Base-by-base conservation (phyloP, 1,139 yeast species). In the Waltiozyma sp. region DNA sequence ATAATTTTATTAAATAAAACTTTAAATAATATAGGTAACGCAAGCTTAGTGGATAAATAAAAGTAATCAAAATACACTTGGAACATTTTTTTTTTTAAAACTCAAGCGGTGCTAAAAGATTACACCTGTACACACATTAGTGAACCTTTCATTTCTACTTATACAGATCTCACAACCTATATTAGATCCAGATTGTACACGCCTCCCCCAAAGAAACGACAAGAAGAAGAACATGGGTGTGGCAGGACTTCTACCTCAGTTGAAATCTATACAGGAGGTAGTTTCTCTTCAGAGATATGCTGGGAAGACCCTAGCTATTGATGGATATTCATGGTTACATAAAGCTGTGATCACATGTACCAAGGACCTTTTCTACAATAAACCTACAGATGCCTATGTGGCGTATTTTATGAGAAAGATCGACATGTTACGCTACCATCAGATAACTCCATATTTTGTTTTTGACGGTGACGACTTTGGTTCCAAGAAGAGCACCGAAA, bases 321-420 rank as follows among this genome's bases (percentile, higher is more conserved):
- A 93, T 58, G 91, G 95, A 1, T 93, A 88, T 58, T 91, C 96
- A 1, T 93, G 99, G 99, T 72, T 93, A 11, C 98, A 93, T 62
- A 75, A 87, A 48, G 89, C 94, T 3, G 77, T 86, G 4, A 73
- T 82, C 40, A 69, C 87, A 14, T 89, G 98, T 63, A 85, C 97
- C 0, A 77, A 76, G 60, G 96, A 91, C 43, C 67, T 93, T 40
- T 88, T 89, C 13, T 67, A 73, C 45, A 86, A 78, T 23, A 63
- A 66, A 42, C 88, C 89, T 0, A 87, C 97, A 0, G 67, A 73
- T 7, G 73, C 73, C 51, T 85, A 82, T 56, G 60, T 82, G 36
- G 69, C 70, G 38, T 83, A 75, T 50, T 75, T 58, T 63, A 63
- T 78, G 58, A 77, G 76, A 51, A 74, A 79, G 53, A 70, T 89